Evolutionary conservation across 129 eudicot species (phyloP), one percentile per base, ranked within the genome.

Genomic region (Arctium minus): DNA sequence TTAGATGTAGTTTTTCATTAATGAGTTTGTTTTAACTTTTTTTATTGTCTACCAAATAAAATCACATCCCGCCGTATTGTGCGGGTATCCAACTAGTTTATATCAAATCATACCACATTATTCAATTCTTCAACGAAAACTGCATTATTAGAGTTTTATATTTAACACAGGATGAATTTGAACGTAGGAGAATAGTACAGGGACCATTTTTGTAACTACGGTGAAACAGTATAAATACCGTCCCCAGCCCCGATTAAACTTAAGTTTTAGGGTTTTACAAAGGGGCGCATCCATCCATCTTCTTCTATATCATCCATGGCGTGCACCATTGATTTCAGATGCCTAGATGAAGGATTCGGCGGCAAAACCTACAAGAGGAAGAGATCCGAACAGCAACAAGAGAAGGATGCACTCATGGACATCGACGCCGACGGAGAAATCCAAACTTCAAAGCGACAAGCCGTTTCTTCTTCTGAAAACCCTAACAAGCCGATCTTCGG

Each of bases 321-420:
- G 30, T 93, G 99, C 90, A 90, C 97, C 6, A 80, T 96, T 32
- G 99, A 96, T 89, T 89, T 96, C 80, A 84, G 99, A 65, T 36
- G 82, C 73, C 80, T 96, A 0, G 99, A 96, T 60, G 99, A 96
- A 80, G 98, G 98, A 0, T 93, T 95, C 79, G 98, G 98, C 56
- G 98, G 98, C 70, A 95, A 95, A 71, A 95, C 99, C 77, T 87
- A 79, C 88, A 96, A 96, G 78, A 86, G 99, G 17, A 96, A 96
- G 92, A 78, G 99, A 83, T 73, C 92, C 38, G 93, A 87, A 36
- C 88, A 85, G 37, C 88, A 75, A 31, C 80, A 67, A 4, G 85
- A 79, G 79, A 12, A 42, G 75, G 84, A 89, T 62, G 86, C 75
- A 8, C 72, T 90, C 44, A 94, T 94, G 98, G 98, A 94, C 0